Percentiles rank a stretch among this genome's conserved stretches.
These are phyloP conservation scores for Monilinia fructicola DNA, from an alignment of 2,329 filamentous ascomycete species.

Conservation along the genomic window DNA sequence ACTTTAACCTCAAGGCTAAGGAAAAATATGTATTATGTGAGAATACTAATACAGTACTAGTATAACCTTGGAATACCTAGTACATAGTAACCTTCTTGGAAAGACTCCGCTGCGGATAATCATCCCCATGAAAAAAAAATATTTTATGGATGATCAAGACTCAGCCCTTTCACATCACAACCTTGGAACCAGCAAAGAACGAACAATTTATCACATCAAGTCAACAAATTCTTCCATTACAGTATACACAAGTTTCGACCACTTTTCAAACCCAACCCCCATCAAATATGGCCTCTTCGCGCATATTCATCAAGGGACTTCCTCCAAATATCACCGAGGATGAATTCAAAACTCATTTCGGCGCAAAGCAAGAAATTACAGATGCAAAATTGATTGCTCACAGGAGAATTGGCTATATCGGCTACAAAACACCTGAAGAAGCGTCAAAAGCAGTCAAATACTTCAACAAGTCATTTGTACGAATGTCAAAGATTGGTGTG, in stretches of 20 bases:
- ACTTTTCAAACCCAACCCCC: background rate
- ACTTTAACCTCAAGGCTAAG: conserved; percentile 21
- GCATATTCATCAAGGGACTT: conserved; percentile 76
- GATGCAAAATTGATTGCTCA: conserved; percentile 90
- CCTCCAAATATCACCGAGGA: conserved; percentile 82
- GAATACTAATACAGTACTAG: too few relatives aligned
- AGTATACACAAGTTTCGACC: background rate
- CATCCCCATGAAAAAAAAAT: conserved; percentile 16
- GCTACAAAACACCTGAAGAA: conserved; percentile 80
- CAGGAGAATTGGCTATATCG: conserved; percentile 91
- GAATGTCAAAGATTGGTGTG: conserved; percentile 90
- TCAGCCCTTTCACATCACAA: background rate
- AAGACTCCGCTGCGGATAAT: conserved; percentile 10
- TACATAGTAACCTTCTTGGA: too few relatives aligned
- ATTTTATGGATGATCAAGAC: conserved; percentile 12
- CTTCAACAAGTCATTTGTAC: conserved; percentile 93
- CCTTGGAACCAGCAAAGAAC: background rate
- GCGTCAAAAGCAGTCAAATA: conserved; percentile 85
- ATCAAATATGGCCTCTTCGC: conserved; percentile 52
- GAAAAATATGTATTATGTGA: conserved; percentile 20
- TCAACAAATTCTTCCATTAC: background rate
- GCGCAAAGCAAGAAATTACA: conserved; percentile 72
- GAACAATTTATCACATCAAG: background rate
- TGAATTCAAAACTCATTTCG: conserved; percentile 87
- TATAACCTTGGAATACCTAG: too few relatives aligned